These are phyloP conservation scores for Russula virescens DNA, from an alignment of 768 basidiomycete genomes.

Conservation along the genomic window DNA sequence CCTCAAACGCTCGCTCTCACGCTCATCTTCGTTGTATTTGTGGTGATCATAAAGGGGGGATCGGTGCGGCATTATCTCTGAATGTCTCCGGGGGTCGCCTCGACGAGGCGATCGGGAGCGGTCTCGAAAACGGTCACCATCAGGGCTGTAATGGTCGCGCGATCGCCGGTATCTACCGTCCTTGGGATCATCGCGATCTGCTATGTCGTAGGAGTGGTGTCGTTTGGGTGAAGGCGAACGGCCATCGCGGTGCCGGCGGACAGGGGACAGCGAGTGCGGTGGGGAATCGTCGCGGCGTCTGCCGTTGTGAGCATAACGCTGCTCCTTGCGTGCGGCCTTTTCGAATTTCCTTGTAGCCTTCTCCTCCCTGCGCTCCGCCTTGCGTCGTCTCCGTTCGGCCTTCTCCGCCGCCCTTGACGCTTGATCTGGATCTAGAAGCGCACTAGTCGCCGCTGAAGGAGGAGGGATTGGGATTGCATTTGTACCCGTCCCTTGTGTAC, in stretches of 20 bases:
- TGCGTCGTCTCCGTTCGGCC: constrained; percentile 35
- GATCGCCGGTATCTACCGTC: constrained; percentile 3
- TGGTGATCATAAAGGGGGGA: constrained; percentile 10
- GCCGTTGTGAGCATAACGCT: constrained; percentile 14
- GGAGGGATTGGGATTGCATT: constrained; percentile 29
- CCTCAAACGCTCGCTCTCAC: constrained; percentile 37
- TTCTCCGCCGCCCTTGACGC: constrained; percentile 28
- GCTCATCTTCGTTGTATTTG: constrained; percentile 33
- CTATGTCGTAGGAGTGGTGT: neutral
- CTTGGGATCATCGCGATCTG: neutral
- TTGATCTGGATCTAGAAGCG: constrained; percentile 19
- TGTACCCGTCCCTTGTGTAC: constrained; percentile 29
- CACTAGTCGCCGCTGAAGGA: neutral
- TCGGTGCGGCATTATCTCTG: neutral
- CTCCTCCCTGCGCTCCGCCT: constrained; percentile 54
- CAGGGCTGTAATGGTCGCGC: constrained; percentile 25
- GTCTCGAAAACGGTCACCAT: constrained; percentile 11
- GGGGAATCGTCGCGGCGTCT: constrained; percentile 22
- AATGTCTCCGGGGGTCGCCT: constrained; percentile 15
- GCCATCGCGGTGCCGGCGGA: constrained; percentile 9
- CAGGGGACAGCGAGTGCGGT: constrained; percentile 32
- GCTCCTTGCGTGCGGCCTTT: constrained; percentile 29
- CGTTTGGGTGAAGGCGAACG: constrained; percentile 14
- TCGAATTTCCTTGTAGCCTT: constrained; percentile 52
- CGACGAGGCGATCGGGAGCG: constrained; percentile 26